A percentile compares a stretch with the other conserved stretches of the same genome.
These are phyloP conservation scores for Aspergillus biplanus DNA, from an alignment of 495 filamentous ascomycete species.

Conservation along the genomic window DNA sequence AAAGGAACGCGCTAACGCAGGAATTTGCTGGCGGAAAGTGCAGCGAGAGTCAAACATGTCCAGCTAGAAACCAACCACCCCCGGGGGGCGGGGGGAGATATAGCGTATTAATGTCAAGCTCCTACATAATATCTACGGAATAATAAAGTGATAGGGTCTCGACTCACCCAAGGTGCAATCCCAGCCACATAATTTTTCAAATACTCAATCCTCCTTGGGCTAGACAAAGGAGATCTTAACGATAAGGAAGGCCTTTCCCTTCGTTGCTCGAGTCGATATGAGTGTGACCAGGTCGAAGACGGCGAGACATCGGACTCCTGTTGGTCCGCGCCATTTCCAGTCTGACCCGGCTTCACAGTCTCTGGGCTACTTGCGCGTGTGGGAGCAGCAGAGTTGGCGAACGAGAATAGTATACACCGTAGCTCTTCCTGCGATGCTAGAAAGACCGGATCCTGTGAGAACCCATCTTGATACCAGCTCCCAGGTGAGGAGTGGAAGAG, in stretches of 20 bases:
- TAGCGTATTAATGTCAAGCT: not conserved
- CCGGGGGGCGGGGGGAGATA: slow-evolving; percentile 6
- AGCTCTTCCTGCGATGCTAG: slow-evolving; percentile 45
- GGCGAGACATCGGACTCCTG: not conserved
- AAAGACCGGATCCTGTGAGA: slow-evolving; percentile 42
- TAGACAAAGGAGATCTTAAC: slow-evolving; percentile 31
- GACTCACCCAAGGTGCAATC: slow-evolving; percentile 47
- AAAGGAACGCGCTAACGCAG: slow-evolving; percentile 40
- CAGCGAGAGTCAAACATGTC: slow-evolving; percentile 55
- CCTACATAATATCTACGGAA: too few species aligned
- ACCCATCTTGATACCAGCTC: slow-evolving; percentile 40
- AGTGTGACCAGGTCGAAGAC: not conserved
- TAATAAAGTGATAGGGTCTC: too few species aligned
- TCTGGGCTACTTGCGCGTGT: slow-evolving; percentile 32
- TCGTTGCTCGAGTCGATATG: not conserved
- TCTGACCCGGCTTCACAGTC: slow-evolving; percentile 6
- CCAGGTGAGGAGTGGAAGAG: slow-evolving; percentile 21
- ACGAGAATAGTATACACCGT: slow-evolving; percentile 40
- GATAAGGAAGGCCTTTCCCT: slow-evolving; percentile 2
- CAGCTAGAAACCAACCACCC: slow-evolving; percentile 30
- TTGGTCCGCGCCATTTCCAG: slow-evolving; percentile 6
- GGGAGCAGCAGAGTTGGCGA: slow-evolving; percentile 39
- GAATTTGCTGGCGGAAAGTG: slow-evolving; percentile 46
- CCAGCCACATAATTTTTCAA: slow-evolving; percentile 50
- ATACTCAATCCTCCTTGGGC: slow-evolving; percentile 36